Base-by-base conservation (phyloP, 164 flowering plant species). In the Vitis riparia region DNA sequence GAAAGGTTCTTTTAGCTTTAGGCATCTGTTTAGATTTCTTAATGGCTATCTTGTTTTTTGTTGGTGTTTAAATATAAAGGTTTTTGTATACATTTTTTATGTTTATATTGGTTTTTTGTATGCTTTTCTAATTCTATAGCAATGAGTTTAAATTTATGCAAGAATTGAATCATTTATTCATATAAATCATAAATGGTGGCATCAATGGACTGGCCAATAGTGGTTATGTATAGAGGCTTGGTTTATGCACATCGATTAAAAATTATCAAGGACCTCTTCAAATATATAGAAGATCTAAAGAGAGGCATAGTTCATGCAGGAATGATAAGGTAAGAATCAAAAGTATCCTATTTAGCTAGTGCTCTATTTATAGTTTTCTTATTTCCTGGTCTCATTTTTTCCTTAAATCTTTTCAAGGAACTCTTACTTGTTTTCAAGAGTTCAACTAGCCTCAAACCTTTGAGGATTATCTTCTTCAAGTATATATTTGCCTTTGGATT, bases 401-500 rank as follows among this genome's bases (percentile, higher is more conserved):
- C 16, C 16, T 19, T 13, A 2, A 19, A 50, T 11, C 48, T 66
- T 29, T 70, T 8, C 84, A 92, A 97, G 83, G 97, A 95, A 29
- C 82, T 74, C 1, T 67, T 95, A 55, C 77, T 79, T 2, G 84
- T 91, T 2, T 95, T 89, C 55, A 56, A 63, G 11, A 81, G 48
- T 37, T 58, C 86, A n/a, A 91, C 91, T 9, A 66, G 75, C 0
- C 67, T 19, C 0, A 91, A 87, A 68, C 98, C 99, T 17, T 65
- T 73, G 6, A 73, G 99, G 60, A 92, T 92, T 17, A 90, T 95
- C 13, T 95, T 92, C 65, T 95, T 87, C 73, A 82, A 97, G 98
- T 86, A 62, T 1, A 37, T 32, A 5, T 11, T 48, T 55, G 14
- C 51, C 59, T 30, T 8, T 29, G 3, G n/a, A 12, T 30, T 32